Percentiles rank a stretch among this genome's conserved stretches.
Evolutionary conservation across 495 filamentous ascomycete genomes (phyloP).

Genomic region (Hypoxylon cercidicola): DNA sequence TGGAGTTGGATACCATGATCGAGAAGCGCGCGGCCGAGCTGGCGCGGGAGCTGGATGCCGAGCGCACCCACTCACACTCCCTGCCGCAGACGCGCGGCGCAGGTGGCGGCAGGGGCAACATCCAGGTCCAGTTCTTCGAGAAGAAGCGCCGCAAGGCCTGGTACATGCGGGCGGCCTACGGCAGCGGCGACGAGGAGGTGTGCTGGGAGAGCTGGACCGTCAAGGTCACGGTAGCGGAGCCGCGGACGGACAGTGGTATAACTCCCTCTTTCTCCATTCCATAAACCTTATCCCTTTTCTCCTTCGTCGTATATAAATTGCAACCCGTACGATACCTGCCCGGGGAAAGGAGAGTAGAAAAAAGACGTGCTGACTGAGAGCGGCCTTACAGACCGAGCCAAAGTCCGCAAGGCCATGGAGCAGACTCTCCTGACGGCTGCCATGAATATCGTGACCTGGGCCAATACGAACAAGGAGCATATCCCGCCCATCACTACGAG

Average conservation of each 20-base stretch:
- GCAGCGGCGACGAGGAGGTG: conserved; percentile 85
- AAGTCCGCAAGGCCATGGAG: conserved; percentile 88
- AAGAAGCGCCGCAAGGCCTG: conserved; percentile 85
- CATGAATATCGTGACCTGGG: conserved; percentile 85
- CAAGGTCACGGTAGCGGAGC: conserved; percentile 89
- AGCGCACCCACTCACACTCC: conserved; percentile 50
- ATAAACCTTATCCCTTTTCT: too few relatives aligned
- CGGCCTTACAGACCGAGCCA: conserved; percentile 72
- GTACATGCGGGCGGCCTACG: conserved; percentile 80
- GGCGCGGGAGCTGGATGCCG: conserved; percentile 69
- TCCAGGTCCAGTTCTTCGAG: conserved; percentile 94
- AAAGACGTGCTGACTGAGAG: too few relatives aligned
- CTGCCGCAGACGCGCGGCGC: conserved; percentile 26
- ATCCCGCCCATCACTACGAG: conserved; percentile 96
- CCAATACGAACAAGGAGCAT: conserved; percentile 91
- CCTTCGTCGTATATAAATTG: too few relatives aligned
- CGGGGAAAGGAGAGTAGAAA: too few relatives aligned
- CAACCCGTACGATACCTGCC: too few relatives aligned
- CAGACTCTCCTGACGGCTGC: conserved; percentile 84
- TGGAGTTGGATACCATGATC: conserved; percentile 90
- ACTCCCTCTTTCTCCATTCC: conserved; percentile 14
- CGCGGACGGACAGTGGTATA: conserved; percentile 87
- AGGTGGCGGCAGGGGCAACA: conserved; percentile 78
- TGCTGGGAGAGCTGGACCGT: conserved; percentile 97
- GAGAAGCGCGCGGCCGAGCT: conserved; percentile 84